Evolutionary conservation across 768 basidiomycete species (phyloP).

Genomic region (Macrolepiota fuliginosa): DNA sequence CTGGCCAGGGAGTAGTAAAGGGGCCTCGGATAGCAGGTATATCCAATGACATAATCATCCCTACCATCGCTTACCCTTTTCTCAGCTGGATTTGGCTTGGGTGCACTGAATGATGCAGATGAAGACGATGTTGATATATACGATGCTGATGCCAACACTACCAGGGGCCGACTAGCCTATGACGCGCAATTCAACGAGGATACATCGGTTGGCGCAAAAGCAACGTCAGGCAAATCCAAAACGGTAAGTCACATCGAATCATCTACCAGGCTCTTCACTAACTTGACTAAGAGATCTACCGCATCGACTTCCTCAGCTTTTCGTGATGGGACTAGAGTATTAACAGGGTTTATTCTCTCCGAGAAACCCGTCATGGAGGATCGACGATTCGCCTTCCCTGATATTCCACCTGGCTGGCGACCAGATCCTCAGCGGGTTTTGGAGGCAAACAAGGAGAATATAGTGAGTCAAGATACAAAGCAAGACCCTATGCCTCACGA

Average conservation of each 20-base stretch:
- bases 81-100: conserved; percentile 83
- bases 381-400: conserved; percentile 78
- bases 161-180: conserved; percentile 57
- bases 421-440: conserved; percentile 84
- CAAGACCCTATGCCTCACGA: conserved; percentile 31
- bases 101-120: conserved; percentile 90
- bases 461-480: conserved; percentile 20
- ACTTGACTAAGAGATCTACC: conserved; percentile 31
- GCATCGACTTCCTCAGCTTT: conserved; percentile 37
- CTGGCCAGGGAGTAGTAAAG: conserved; percentile 21
- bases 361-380: conserved; percentile 68
- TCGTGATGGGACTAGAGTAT: conserved; percentile 70
- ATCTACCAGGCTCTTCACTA: conserved; percentile 15
- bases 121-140: conserved; percentile 91
- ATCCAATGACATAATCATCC: conserved; percentile 5
- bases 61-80: background rate
- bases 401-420: conserved; percentile 81
- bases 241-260: conserved; percentile 24
- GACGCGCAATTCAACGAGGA: conserved; percentile 62
- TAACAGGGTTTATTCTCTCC: conserved; percentile 75
- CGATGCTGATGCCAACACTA: conserved; percentile 40
- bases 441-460: conserved; percentile 51
- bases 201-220: conserved; percentile 35
- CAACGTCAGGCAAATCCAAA: conserved; percentile 19
- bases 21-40: conserved; percentile 62